These are phyloP conservation scores for Pyrenophora graminea DNA, from an alignment of 2,329 filamentous ascomycete species.

Conservation along the genomic window DNA sequence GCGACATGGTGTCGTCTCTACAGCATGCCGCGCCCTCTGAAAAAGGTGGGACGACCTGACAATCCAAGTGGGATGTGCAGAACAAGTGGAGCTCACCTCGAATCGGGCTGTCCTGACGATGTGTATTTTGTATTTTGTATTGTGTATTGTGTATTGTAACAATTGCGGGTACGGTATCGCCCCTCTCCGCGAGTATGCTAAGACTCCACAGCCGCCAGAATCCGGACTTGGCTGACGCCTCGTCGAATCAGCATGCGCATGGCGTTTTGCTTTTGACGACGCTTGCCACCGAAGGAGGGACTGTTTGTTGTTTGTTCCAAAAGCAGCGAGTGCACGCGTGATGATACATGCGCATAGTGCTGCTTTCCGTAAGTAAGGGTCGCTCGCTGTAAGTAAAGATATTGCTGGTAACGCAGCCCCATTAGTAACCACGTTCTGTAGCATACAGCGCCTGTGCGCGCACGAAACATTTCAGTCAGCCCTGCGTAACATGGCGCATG, in stretches of 20 bases:
- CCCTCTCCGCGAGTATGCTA: not conserved
- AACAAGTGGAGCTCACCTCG: constrained; percentile 20
- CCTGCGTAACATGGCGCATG: not conserved
- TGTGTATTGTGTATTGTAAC: constrained; percentile 15
- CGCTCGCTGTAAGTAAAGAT: too few relatives aligned
- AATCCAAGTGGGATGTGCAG: constrained; percentile 1
- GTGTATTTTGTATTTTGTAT: constrained; percentile 16
- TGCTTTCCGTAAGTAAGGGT: too few relatives aligned
- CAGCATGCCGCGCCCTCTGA: not conserved
- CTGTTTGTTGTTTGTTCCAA: too few relatives aligned
- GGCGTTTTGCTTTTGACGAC: too few relatives aligned
- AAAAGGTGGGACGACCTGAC: not conserved
- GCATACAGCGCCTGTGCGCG: not conserved
- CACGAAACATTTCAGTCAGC: constrained; percentile 1
- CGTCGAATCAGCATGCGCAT: too few relatives aligned
- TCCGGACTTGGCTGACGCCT: too few relatives aligned
- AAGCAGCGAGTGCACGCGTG: too few relatives aligned
- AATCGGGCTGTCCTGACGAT: constrained; percentile 9
- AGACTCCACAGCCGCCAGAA: not conserved
- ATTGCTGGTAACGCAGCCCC: too few relatives aligned
- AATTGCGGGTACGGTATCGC: constrained; percentile 13
- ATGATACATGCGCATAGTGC: too few relatives aligned
- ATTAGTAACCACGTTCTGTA: too few relatives aligned
- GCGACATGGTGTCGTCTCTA: not conserved
- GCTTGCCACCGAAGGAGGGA: too few relatives aligned